Evolutionary conservation across 2,329 filamentous ascomycete species (phyloP), one percentile per base, ranked within the genome.

Genomic region (Fusarium clavum): DNA sequence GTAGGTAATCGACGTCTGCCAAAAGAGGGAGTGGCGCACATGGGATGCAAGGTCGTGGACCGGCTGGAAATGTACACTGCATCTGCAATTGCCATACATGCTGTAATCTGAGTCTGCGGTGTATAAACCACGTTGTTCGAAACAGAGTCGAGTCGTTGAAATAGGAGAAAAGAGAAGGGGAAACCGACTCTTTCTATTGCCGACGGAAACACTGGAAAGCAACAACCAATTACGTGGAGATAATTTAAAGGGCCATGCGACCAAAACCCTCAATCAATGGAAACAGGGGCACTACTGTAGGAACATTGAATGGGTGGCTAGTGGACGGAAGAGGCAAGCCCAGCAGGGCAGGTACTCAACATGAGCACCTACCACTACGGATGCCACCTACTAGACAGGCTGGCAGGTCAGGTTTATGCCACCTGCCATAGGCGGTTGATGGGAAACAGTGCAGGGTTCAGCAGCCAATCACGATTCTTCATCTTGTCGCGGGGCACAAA

Each of bases 401-500:
- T 38, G n/a, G 47, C 47, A 49, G 47, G 47, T 43, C 49, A 52
- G 41, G 49, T 70, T 70, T 64, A 68, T 70, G 67, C 58, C 53
- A 66, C 63, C 61, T 66, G 55, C 63, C 55, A 62, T 52, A 59
- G 67, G 49, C 54, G 58, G 54, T 69, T 69, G 64, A 69, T 62
- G 64, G 71, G 71, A 70, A 75, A 75, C 71, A 70, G 64, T 64
- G 45, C 73, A 75, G 73, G 73, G 70, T 64, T 68, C 53, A 47
- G 13, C 41, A 72, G 60, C 73, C 73, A 75, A 75, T 75, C 48
- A 65, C n/a, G 32, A 41, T 38, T 27, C 46, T 53, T 20, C 27
- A 65, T 72, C 64, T 56, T 64, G 60, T 67, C 69, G 77, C 75
- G 77, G 77, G 77, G 75, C 77, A 75, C 71, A 68, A 74, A 78